These are phyloP conservation scores for Helianthus annuus DNA, from an alignment of 129 eudicot species.

Conservation along the genomic window DNA sequence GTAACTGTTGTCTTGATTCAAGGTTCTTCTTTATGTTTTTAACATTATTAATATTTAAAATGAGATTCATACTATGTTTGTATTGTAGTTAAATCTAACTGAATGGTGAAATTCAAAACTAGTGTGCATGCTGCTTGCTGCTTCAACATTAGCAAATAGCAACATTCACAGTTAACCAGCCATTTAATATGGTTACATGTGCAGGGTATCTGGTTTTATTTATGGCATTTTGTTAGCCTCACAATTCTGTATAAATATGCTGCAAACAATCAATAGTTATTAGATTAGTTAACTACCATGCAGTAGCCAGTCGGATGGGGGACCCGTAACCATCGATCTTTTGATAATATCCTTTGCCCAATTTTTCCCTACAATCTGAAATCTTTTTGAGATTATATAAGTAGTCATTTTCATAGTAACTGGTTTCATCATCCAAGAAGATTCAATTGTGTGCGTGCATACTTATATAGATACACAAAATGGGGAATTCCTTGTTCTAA, in stretches of 20 bases:
- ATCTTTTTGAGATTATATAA: neutral
- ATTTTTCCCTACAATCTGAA: neutral
- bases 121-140: neutral
- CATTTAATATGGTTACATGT: constrained; percentile 15
- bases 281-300: neutral
- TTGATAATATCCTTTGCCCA: neutral
- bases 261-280: neutral
- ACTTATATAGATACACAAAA: no score
- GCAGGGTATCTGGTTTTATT: neutral
- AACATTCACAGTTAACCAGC: neutral
- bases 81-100: constrained; percentile 2
- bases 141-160: constrained; percentile 4
- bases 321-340: neutral
- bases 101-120: neutral
- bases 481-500: no score
- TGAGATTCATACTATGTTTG: neutral
- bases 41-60: neutral
- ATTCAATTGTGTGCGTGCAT: no score
- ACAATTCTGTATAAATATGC: neutral
- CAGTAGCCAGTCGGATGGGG: neutral
- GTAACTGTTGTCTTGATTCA: constrained; percentile 10
- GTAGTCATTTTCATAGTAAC: neutral
- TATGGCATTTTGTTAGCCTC: neutral
- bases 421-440: neutral
- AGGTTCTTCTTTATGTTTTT: neutral